These are phyloP conservation scores for Scleromitrula shiraiana DNA, from an alignment of 2,329 filamentous ascomycete genomes.

Conservation along the genomic window DNA sequence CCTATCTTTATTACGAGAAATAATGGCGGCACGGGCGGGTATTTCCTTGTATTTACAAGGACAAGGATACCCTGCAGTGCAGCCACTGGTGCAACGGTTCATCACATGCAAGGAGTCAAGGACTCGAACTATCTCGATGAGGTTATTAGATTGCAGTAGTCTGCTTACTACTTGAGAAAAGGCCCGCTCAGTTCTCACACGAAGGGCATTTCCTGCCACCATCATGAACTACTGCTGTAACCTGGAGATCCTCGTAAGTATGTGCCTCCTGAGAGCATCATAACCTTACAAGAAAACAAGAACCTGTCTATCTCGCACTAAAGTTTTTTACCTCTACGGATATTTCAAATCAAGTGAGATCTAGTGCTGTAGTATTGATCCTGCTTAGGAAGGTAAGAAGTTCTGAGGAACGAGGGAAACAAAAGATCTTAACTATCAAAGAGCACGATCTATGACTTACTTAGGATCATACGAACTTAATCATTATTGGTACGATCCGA, in stretches of 20 bases:
- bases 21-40: slow-evolving; percentile 3
- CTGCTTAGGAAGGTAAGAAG: too few relatives aligned
- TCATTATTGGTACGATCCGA: too few relatives aligned
- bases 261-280: not conserved
- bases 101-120: not conserved
- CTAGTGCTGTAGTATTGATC: too few relatives aligned
- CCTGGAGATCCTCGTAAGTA: not conserved
- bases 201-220: not conserved
- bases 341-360: too few relatives aligned
- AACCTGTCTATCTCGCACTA: too few relatives aligned
- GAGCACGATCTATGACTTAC: too few relatives aligned
- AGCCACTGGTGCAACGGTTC: not conserved
- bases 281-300: not conserved
- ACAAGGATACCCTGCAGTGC: slow-evolving; percentile 1
- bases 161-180: too few relatives aligned
- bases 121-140: not conserved
- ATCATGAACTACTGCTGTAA: not conserved
- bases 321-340: not conserved
- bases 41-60: not conserved
- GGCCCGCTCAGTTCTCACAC: too few relatives aligned
- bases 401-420: too few relatives aligned
- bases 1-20: not conserved
- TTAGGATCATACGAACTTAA: too few relatives aligned
- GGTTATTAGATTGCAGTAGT: not conserved
- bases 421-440: too few relatives aligned